These are phyloP conservation scores for Elongisporangium undulatum DNA, from an alignment of 352 stramenopile species.

Conservation along the genomic window DNA sequence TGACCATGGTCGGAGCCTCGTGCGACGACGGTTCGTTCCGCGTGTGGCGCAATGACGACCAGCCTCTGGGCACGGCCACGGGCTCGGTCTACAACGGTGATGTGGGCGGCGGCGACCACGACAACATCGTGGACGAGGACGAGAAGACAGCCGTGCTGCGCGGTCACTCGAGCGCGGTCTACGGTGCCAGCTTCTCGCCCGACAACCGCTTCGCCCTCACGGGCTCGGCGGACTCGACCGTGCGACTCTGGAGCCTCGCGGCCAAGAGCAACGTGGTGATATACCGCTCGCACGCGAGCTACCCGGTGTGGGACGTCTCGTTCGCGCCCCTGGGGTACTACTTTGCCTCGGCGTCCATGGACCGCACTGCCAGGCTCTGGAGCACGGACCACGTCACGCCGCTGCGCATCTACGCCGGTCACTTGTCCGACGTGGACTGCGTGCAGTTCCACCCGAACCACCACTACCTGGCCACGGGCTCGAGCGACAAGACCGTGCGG, in stretches of 20 bases:
- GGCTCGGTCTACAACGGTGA: conserved; percentile 56
- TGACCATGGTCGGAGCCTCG: conserved; percentile 67
- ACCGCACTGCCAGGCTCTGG: conserved; percentile 92
- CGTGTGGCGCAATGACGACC: conserved; percentile 80
- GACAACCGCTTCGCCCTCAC: conserved; percentile 86
- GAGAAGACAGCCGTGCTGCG: conserved; percentile 67
- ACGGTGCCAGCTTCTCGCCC: conserved; percentile 76
- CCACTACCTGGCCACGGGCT: conserved; percentile 93
- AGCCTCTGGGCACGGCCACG: conserved; percentile 61
- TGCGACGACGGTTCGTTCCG: conserved; percentile 74
- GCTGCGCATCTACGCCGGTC: conserved; percentile 91
- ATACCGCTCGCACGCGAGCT: conserved; percentile 66
- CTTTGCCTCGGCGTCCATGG: conserved; percentile 93
- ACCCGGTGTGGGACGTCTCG: conserved; percentile 90
- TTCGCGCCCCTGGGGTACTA: conserved; percentile 93
- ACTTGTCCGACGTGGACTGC: conserved; percentile 90
- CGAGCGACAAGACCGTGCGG: conserved; percentile 92
- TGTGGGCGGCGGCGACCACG: conserved; percentile 16
- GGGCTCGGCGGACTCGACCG: conserved; percentile 69
- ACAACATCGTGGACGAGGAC: conserved; percentile 47
- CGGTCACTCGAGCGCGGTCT: conserved; percentile 82
- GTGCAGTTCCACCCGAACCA: conserved; percentile 95
- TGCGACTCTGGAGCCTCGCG: conserved; percentile 84
- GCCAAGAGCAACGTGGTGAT: conserved; percentile 73
- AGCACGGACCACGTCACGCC: conserved; percentile 90